These are phyloP conservation scores for Rhynchosporium agropyri DNA, from an alignment of 2,329 filamentous ascomycete genomes.

Conservation along the genomic window DNA sequence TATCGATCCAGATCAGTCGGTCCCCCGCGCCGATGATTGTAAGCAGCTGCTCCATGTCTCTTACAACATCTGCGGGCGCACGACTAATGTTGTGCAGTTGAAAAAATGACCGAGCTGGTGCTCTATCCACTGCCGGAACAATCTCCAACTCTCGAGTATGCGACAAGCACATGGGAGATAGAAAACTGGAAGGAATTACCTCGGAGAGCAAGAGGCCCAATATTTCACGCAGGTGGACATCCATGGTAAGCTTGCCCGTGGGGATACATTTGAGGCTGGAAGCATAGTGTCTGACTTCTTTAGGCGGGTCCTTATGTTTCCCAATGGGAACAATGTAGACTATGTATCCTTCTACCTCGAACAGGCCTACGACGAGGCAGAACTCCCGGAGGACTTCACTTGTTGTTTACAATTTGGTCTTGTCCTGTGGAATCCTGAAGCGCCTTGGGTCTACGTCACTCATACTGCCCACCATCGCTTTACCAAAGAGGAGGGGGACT, in stretches of 20 bases:
- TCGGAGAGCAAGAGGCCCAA: conserved; percentile 83
- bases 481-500: conserved; percentile 94
- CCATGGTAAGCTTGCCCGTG: conserved; percentile 70
- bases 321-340: conserved; percentile 91
- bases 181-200: conserved; percentile 75
- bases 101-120: conserved; percentile 82
- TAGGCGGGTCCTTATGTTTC: conserved; percentile 94
- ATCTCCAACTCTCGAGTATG: conserved; percentile 77
- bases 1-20: conserved; percentile 44
- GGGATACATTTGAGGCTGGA: not conserved
- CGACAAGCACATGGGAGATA: conserved; percentile 83
- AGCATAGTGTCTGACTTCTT: conserved; percentile 12
- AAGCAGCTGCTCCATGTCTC: conserved; percentile 25
- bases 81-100: conserved; percentile 54
- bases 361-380: conserved; percentile 68
- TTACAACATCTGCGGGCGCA: conserved; percentile 1
- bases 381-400: conserved; percentile 89
- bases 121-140: conserved; percentile 74
- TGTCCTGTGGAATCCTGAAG: conserved; percentile 91
- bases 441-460: conserved; percentile 81
- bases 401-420: conserved; percentile 95
- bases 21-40: conserved; percentile 45
- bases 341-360: conserved; percentile 95
- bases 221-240: conserved; percentile 82
- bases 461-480: conserved; percentile 92